Evolutionary conservation across 2,329 filamentous ascomycete species (phyloP).

Genomic region (Xylariaceae sp.): DNA sequence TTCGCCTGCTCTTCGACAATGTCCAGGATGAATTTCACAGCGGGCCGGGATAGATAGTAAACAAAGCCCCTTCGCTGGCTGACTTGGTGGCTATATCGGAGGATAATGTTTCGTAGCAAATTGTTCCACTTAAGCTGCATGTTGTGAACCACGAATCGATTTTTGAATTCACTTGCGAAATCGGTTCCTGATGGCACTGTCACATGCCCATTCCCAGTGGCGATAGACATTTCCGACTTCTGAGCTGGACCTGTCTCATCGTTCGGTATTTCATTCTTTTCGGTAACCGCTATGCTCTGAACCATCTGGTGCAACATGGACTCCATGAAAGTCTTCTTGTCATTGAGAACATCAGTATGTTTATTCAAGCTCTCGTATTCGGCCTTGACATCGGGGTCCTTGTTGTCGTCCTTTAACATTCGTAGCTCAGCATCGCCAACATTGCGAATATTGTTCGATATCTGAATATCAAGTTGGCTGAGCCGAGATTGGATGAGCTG

Average conservation of each 20-base stretch:
- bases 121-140: conserved; percentile 99
- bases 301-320: conserved; percentile 52
- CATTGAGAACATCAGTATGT: conserved; percentile 52
- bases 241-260: conserved; percentile 24
- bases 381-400: conserved; percentile 47
- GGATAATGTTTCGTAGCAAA: conserved; percentile 86
- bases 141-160: conserved; percentile 97
- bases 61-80: conserved; percentile 93
- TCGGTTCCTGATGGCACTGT: conserved; percentile 71
- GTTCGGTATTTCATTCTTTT: conserved; percentile 18
- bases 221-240: conserved; percentile 38
- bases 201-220: conserved; percentile 55
- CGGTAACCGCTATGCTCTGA: conserved; percentile 32
- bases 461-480: conserved; percentile 72
- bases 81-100: conserved; percentile 96
- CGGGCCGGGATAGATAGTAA: conserved; percentile 93
- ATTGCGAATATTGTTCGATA: conserved; percentile 67
- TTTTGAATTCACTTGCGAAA: conserved; percentile 92
- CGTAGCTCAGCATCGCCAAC: conserved; percentile 73
- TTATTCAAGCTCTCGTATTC: conserved; percentile 59
- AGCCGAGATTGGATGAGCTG: conserved; percentile 80
- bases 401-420: conserved; percentile 48
- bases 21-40: conserved; percentile 96
- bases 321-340: conserved; percentile 57
- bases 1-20: conserved; percentile 93